Percentiles rank a stretch among this genome's conserved stretches.
phyloP scores from a whole-genome alignment of 495 filamentous ascomycete genomes.

The Penicillium chermesinum region DNA sequence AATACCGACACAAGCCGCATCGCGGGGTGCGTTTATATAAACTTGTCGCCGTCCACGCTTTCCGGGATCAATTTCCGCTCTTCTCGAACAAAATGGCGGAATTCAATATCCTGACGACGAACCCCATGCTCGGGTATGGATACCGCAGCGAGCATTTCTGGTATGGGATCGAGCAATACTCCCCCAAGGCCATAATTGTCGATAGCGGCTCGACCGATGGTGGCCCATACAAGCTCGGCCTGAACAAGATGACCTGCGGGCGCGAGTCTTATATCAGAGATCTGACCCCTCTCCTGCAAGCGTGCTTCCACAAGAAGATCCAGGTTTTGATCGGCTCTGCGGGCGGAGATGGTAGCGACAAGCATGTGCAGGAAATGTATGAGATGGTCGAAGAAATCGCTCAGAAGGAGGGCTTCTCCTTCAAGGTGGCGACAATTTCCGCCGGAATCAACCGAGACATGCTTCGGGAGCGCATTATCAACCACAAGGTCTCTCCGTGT shows the following conservation, averaged over 20 bases:
- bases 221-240: slow-evolving; percentile 41
- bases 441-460: slow-evolving; percentile 28
- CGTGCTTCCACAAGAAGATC: slow-evolving; percentile 24
- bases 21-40: background rate
- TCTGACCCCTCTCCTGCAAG: slow-evolving; percentile 30
- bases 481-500: slow-evolving; percentile 24
- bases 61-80: background rate
- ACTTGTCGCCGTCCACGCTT: background rate
- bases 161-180: background rate
- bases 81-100: background rate
- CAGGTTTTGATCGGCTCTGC: slow-evolving; percentile 43
- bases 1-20: background rate
- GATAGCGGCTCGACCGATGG: slow-evolving; percentile 48
- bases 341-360: slow-evolving; percentile 43
- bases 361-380: slow-evolving; percentile 39
- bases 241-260: slow-evolving; percentile 29
- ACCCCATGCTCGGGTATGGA: background rate
- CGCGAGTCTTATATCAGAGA: slow-evolving; percentile 37
- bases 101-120: background rate
- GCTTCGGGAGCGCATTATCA: slow-evolving; percentile 21
- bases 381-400: slow-evolving; percentile 27
- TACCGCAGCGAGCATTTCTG: background rate
- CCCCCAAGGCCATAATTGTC: slow-evolving; percentile 42
- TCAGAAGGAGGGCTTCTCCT: slow-evolving; percentile 23
- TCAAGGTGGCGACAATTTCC: slow-evolving; percentile 40